Percentiles rank a stretch among this genome's conserved stretches.
Conservation (phyloP, 495 filamentous ascomycete species). For the Sabuloglossum arenarium region DNA sequence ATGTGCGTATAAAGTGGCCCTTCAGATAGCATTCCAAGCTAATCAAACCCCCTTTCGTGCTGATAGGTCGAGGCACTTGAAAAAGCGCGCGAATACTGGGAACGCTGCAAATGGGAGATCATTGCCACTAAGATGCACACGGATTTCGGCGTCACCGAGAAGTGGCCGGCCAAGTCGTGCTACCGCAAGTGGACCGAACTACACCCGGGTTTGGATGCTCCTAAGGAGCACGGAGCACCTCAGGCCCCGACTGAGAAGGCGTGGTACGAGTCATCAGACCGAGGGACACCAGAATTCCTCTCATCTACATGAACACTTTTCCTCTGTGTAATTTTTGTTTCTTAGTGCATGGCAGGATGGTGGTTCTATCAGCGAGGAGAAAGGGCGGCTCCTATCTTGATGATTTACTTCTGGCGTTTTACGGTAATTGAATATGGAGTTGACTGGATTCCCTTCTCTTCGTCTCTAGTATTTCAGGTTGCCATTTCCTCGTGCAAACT, state of each 20-base stretch:
- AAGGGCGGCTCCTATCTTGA: no score
- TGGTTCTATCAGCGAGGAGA: no score
- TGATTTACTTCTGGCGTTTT: no score
- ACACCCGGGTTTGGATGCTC: constrained; percentile 8
- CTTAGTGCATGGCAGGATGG: no score
- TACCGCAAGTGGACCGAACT: constrained; percentile 23
- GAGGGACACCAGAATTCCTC: neutral
- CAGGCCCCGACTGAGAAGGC: neutral
- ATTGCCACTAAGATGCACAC: constrained; percentile 19
- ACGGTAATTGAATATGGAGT: no score
- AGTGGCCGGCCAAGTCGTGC: constrained; percentile 21
- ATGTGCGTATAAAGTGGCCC: constrained; percentile 26
- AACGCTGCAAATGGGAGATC: constrained; percentile 23
- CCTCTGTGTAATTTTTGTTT: neutral
- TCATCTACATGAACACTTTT: neutral
- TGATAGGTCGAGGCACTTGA: constrained; percentile 15
- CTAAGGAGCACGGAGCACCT: neutral
- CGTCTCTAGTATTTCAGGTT: no score
- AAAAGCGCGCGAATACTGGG: constrained; percentile 23
- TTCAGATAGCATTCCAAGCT: neutral
- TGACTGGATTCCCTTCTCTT: no score
- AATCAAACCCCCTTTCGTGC: neutral
- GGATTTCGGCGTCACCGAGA: constrained; percentile 19
- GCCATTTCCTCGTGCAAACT: no score
- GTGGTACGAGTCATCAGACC: neutral